A percentile compares a stretch with the other conserved stretches of the same genome.
These are phyloP conservation scores for Fistulinella prunicolor DNA, from an alignment of 768 basidiomycete genomes.

Conservation along the genomic window DNA sequence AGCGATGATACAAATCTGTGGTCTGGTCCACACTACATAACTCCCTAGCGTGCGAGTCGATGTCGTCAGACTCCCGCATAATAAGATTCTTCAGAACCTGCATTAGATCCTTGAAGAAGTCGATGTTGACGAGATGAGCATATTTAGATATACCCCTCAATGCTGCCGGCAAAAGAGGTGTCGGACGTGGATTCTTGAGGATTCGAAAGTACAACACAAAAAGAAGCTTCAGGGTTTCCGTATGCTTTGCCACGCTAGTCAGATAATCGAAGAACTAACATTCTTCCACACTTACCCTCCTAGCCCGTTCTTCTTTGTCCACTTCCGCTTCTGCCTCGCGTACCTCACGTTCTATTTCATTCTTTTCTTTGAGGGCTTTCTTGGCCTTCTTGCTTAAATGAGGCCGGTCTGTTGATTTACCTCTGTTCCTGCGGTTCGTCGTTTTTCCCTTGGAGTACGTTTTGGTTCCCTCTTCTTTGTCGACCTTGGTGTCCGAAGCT, in stretches of 20 bases:
- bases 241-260: constrained; percentile 62
- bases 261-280: constrained; percentile 8
- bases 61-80: constrained; percentile 43
- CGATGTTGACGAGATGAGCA: constrained; percentile 95
- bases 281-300: constrained; percentile 55
- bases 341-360: constrained; percentile 89
- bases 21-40: constrained; percentile 33
- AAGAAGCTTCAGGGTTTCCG: constrained; percentile 94
- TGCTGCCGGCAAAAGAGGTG: constrained; percentile 79
- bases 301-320: constrained; percentile 84
- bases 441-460: constrained; percentile 40
- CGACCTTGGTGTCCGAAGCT: constrained; percentile 66
- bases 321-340: constrained; percentile 93
- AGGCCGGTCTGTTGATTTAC: constrained; percentile 57
- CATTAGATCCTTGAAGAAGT: constrained; percentile 97
- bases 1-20: constrained; percentile 50
- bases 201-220: constrained; percentile 97
- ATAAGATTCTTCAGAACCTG: constrained; percentile 79
- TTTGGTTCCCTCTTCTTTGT: constrained; percentile 48
- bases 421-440: constrained; percentile 44
- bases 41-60: constrained; percentile 37
- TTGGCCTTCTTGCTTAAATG: constrained; percentile 92
- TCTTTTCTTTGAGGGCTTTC: constrained; percentile 82
- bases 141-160: constrained; percentile 91
- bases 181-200: constrained; percentile 79